These are phyloP conservation scores for Trypanosoma boissoni DNA, from an alignment of 208 protist species.

Conservation along the genomic window DNA sequence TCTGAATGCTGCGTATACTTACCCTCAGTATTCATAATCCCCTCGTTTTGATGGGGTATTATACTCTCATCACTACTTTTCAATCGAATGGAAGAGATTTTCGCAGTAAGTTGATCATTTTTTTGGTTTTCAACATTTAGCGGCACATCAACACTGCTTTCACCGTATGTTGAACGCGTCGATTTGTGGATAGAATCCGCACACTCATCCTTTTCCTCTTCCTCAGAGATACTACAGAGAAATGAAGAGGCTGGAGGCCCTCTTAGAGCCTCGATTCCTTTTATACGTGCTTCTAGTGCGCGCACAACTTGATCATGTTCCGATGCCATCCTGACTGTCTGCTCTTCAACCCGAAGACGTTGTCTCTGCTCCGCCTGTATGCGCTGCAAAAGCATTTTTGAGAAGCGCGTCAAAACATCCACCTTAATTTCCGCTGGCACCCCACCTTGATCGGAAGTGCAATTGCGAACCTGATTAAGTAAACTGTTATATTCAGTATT, in stretches of 20 bases:
- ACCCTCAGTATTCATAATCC: background rate
- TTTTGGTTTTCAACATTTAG: too few species aligned
- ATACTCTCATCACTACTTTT: too few species aligned
- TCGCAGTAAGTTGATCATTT: too few species aligned
- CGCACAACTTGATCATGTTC: constrained; percentile 28
- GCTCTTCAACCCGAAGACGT: constrained; percentile 29
- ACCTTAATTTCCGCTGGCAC: constrained; percentile 9
- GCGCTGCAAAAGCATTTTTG: constrained; percentile 29
- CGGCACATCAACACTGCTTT: too few species aligned
- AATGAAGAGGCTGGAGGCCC: constrained; percentile 5
- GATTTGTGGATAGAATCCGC: too few species aligned
- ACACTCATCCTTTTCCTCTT: too few species aligned
- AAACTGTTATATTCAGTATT: constrained; percentile 18
- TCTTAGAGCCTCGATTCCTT: constrained; percentile 11
- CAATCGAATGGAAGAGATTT: background rate
- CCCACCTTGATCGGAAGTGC: background rate
- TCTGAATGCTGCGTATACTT: background rate
- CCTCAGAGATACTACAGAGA: background rate
- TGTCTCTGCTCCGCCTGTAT: constrained; percentile 26
- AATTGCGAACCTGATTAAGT: constrained; percentile 12
- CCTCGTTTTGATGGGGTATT: too few species aligned
- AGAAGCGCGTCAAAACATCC: constrained; percentile 18
- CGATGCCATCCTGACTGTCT: constrained; percentile 27
- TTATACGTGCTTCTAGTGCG: constrained; percentile 23
- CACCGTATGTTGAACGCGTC: too few species aligned